Percentiles rank a stretch among this genome's conserved stretches.
Conservation (phyloP, 1,139 yeast genomes). For the Yamadazyma aaseri region DNA sequence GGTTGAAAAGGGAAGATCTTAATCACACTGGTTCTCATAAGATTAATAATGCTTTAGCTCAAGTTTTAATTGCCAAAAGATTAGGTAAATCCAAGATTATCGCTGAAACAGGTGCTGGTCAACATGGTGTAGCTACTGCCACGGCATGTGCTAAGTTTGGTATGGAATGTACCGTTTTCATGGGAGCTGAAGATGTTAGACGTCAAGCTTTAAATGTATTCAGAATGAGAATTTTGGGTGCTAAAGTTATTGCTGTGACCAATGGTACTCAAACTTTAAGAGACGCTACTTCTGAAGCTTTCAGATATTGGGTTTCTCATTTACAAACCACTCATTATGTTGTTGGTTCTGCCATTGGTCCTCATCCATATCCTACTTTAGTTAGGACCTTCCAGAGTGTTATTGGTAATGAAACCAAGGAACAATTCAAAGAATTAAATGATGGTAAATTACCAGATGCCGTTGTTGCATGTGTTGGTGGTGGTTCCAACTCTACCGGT, state of each 20-base stretch:
- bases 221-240: constrained; percentile 96
- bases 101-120: constrained; percentile 99
- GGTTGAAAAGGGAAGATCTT: constrained; percentile 97
- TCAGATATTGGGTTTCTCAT: constrained; percentile 92
- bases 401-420: constrained; percentile 91
- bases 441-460: constrained; percentile 86
- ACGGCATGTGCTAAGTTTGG: constrained; percentile 99
- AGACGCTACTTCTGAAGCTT: constrained; percentile 97
- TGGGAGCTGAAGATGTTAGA: constrained; percentile 99
- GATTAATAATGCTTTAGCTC: constrained; percentile 95
- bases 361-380: constrained; percentile 97
- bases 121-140: constrained; percentile 99
- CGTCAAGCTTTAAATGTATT: constrained; percentile 97
- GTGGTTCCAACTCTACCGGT: constrained; percentile 97
- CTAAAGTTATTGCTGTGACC: constrained; percentile 87
- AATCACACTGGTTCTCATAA: constrained; percentile 98
- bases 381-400: constrained; percentile 98
- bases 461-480: constrained; percentile 98
- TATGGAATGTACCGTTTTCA: constrained; percentile 88
- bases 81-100: constrained; percentile 87
- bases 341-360: constrained; percentile 98
- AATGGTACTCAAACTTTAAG: constrained; percentile 95
- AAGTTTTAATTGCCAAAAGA: constrained; percentile 86
- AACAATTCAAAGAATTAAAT: constrained; percentile 78
- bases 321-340: constrained; percentile 85